Evolutionary conservation across 192 early-diverging fungal species (phyloP).

Genomic region (Coemansia sp.): DNA sequence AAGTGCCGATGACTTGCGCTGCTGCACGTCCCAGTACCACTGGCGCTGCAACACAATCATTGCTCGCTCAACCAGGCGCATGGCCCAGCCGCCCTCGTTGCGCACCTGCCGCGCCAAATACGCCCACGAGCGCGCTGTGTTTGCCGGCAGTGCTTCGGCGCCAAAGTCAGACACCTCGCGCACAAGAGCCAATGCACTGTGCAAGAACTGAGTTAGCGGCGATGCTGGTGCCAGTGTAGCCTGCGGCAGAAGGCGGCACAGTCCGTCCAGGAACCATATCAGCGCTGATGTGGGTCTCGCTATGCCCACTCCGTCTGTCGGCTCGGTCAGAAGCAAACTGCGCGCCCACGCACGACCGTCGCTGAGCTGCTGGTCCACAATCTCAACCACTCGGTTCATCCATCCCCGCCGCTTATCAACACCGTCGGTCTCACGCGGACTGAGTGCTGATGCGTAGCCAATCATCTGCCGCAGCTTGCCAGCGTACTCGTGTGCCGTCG

Average conservation of each 20-base stretch:
- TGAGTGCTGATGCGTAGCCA: constrained; percentile 11
- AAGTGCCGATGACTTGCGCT: constrained; percentile 8
- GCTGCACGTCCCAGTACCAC: constrained; percentile 62
- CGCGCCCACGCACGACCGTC: constrained; percentile 62
- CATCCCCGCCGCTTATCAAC: constrained; percentile 57
- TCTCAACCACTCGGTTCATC: constrained; percentile 74
- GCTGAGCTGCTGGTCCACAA: constrained; percentile 76
- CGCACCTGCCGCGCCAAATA: constrained; percentile 35
- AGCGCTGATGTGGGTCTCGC: constrained; percentile 26
- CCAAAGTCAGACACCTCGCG: constrained; percentile 8
- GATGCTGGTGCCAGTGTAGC: constrained; percentile 12
- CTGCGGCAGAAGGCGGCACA: constrained; percentile 30
- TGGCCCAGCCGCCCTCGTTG: constrained; percentile 76
- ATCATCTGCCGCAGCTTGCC: constrained; percentile 28
- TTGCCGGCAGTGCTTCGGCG: constrained; percentile 9
- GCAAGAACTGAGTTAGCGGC: constrained; percentile 28
- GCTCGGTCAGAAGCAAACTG: constrained; percentile 52
- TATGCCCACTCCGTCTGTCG: constrained; percentile 5
- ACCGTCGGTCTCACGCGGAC: background rate
- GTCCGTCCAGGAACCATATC: constrained; percentile 28
- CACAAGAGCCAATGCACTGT: constrained; percentile 13
- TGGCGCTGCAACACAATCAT: constrained; percentile 62
- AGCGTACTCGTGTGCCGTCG: constrained; percentile 16
- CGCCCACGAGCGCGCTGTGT: constrained; percentile 15
- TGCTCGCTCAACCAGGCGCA: constrained; percentile 63